Base-by-base conservation (phyloP, 805 yeast species). In the Metschnikowia matae region DNA sequence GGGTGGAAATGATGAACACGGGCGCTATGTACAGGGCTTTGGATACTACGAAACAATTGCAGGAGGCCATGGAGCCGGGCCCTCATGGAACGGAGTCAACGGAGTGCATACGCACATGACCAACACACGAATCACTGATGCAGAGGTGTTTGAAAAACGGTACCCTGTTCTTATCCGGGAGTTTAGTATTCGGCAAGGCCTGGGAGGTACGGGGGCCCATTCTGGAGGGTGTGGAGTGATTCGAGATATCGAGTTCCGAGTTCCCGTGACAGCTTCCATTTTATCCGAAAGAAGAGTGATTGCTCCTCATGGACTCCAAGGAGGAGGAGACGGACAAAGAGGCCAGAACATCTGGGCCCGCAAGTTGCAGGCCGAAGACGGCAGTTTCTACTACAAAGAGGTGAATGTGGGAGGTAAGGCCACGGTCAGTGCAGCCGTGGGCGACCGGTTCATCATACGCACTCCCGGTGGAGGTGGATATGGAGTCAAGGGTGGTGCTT, bases 271-370 rank as follows among this genome's bases (percentile, higher is more conserved):
- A 11, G 60, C 56, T 2, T 55, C 59, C 3, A 6, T 89, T 95
- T 1, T 88, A 89, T 51, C 73, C 87, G 97, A 92, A 64, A 79
- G 99, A 63, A 78, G 98, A 59, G 83, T 87, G 2, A 68, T 81
- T 52, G 84, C 91, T 1, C 99, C 98, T 1, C 87, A 84, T 64
- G 99, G 98, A 3, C 65, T 92, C 46, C 68, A 78, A 20, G 97
- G 97, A 1, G 99, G 98, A 32, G 74, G 69, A 31, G 81, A 81
- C 55, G 99, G 95, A 2, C 65, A 66, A 21, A 70, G 89, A 53
- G 99, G 99, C 4, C 58, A 56, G 47, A 68, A 73, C 56, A 58
- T 58, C 31, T 74, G 77, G 77, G 54, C 56, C 42, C 56, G 64
- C 43, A 56, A 58, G 40, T 50, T 63, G 18, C 46, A 39, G 33